Evolutionary conservation across 1,139 yeast genomes (phyloP), one percentile per base, ranked within the genome.

Genomic region (Candida sanyaensis): DNA sequence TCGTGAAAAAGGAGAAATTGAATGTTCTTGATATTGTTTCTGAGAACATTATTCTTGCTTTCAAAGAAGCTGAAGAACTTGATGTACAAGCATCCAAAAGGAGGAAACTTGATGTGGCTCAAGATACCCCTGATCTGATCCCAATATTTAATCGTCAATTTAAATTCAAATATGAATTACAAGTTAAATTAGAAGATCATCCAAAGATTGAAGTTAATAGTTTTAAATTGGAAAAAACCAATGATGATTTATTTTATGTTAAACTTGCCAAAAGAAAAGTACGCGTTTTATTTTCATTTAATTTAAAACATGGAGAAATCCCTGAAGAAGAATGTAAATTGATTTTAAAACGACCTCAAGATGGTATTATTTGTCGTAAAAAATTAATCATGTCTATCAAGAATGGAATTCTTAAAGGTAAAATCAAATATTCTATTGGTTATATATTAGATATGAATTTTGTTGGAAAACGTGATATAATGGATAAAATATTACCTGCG

Each of bases 391-490:
- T 55, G 17, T 32, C 45, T 39, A 31, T 47, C 2, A 38, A 27
- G 6, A 37, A 32, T 3, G 52, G 51, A 34, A 27, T 29, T 24
- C 36, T 55, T 10, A 10, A 29, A 7, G 45, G 55, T 5, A 32
- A 34, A 11, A 44, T 57, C 7, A 21, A 17, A 1, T 55, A 51
- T 47, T 6, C 17, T 4, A 50, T 57, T 37, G 28, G 32, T 10
- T 36, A 52, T 23, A 13, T 13, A n/a, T 42, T 45, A 32, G 49
- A 44, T 42, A 29, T 52, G 7, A 24, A 48, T 34, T 40, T 17
- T 17, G 27, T 36, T n/a, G 40, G 42, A 3, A 43, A 31, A 38
- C 41, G 34, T 9, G 50, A 48, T 10, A 36, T 48, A 6, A 42
- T 46, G 24, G 44, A 43, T 6, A 29, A 32, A 28, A 31, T 50